These are phyloP conservation scores for Candida nemodendra DNA, from an alignment of 805 yeast species.

Conservation along the genomic window DNA sequence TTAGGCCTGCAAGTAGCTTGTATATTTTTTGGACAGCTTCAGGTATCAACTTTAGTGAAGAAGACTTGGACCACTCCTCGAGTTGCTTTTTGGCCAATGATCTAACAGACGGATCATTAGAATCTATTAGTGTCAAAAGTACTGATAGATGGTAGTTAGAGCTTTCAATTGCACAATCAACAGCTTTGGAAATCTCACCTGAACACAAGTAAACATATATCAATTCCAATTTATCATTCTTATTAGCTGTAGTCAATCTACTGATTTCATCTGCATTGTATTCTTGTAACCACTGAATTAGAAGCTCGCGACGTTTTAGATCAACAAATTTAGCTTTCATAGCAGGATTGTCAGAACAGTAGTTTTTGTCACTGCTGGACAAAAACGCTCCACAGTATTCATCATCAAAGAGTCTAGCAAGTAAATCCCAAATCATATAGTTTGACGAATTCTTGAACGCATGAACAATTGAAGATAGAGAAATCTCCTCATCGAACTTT, in stretches of 20 bases:
- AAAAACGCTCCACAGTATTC: slow-evolving; percentile 17
- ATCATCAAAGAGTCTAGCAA: slow-evolving; percentile 62
- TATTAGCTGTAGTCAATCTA: slow-evolving; percentile 24
- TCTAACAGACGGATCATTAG: slow-evolving; percentile 60
- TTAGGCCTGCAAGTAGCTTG: slow-evolving; percentile 58
- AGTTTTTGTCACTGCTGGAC: slow-evolving; percentile 5
- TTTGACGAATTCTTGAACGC: slow-evolving; percentile 21
- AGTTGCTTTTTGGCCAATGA: slow-evolving; percentile 61
- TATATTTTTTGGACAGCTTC: slow-evolving; percentile 54
- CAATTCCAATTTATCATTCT: slow-evolving; percentile 45
- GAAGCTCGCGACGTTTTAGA: slow-evolving; percentile 40
- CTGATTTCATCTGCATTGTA: slow-evolving; percentile 39
- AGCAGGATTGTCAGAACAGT: slow-evolving; percentile 6
- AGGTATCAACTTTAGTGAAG: slow-evolving; percentile 48
- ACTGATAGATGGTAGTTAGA: slow-evolving; percentile 70
- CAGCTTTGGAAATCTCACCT: slow-evolving; percentile 62
- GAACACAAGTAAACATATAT: slow-evolving; percentile 50
- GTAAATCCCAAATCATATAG: slow-evolving; percentile 48
- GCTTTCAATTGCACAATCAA: slow-evolving; percentile 55
- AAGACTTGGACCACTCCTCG: slow-evolving; percentile 56
- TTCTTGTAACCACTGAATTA: slow-evolving; percentile 58
- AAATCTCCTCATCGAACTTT: slow-evolving; percentile 27
- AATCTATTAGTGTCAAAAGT: slow-evolving; percentile 65
- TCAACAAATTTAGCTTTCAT: slow-evolving; percentile 17
- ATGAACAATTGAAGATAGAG: slow-evolving; percentile 31